Base-by-base conservation (phyloP, 2,329 filamentous ascomycete genomes). In the Talaromyces sp. region DNA sequence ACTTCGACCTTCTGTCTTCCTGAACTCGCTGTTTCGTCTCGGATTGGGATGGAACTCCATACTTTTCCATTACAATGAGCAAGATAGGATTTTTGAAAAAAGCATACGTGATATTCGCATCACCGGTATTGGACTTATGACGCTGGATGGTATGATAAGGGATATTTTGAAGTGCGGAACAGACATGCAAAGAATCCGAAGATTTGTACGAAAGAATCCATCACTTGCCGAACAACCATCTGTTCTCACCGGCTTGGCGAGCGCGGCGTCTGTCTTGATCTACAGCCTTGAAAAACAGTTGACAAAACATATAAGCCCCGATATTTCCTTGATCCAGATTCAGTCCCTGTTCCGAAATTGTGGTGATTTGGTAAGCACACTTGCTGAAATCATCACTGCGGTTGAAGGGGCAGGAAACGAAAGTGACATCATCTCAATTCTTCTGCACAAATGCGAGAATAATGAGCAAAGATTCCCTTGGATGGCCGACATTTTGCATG, bases 391-490 rank as follows among this genome's bases (percentile, higher is more conserved):
- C 51, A 68, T 78, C 27, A 68, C 71, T 70, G 79, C 53, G 81
- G 82, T 68, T 78, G 84, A 63, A 79, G 81, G 52, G 62, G 76
- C 70, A 53, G 78, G 68, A 56, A 82, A 71, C 4, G 89, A 91
- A 63, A 85, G 88, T 60, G 79, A 84, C 28, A 78, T 89, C 28
- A 75, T 91, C 1, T 86, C 87, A 0, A 75, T 82, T 27, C 78
- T 90, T 1, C 89, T 89, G 65, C 77, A 83, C 31, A 83, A 86
- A 64, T 84, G 87, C 1, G 85, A 87, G 57, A 77, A 85, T 10
- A 81, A 87, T 5, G 87, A 92, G 62, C 84, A 90, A 65, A 82
- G 83, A 34, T 85, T 87, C 56, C 78, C 79, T 12, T 83, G 86
- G 62, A 75, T 92, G 27, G 83, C 85, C 23, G 81, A 84, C 27